Evolutionary conservation across 2,329 filamentous ascomycete genomes (phyloP).

Genomic region (Ophiostoma australiae): DNA sequence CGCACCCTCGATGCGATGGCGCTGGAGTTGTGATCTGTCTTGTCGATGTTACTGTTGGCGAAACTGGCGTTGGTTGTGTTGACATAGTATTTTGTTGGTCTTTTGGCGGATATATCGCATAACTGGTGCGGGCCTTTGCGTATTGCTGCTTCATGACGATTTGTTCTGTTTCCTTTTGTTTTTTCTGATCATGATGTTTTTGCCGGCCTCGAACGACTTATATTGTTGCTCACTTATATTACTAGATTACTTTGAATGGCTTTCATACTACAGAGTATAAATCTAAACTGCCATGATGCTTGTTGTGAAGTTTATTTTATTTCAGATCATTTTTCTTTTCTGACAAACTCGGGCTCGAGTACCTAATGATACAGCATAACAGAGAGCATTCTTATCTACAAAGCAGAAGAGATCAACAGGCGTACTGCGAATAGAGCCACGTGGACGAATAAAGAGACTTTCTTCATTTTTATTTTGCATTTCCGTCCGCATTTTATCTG

Average conservation of each 20-base stretch:
- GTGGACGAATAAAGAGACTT: conserved; percentile 4
- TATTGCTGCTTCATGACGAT: background rate
- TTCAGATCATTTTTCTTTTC: background rate
- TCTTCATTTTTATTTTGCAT: background rate
- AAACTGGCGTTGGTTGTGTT: background rate
- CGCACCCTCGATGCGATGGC: background rate
- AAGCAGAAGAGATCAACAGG: background rate
- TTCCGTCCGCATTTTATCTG: background rate
- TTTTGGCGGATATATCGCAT: background rate
- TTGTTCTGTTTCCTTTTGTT: background rate
- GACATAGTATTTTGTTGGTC: background rate
- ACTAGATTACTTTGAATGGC: no score
- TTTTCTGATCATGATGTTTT: background rate
- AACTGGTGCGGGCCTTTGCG: no score
- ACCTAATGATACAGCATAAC: background rate
- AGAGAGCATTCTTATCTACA: background rate
- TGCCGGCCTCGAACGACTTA: background rate
- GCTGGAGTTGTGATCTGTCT: background rate
- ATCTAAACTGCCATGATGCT: background rate
- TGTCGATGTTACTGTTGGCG: background rate
- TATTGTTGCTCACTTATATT: background rate
- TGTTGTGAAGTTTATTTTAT: background rate
- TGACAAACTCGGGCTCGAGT: background rate
- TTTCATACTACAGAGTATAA: background rate
- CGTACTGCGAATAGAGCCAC: background rate